Evolutionary conservation across 768 basidiomycete species (phyloP), one percentile per base, ranked within the genome.

Genomic region (Boletus rubescentipes): DNA sequence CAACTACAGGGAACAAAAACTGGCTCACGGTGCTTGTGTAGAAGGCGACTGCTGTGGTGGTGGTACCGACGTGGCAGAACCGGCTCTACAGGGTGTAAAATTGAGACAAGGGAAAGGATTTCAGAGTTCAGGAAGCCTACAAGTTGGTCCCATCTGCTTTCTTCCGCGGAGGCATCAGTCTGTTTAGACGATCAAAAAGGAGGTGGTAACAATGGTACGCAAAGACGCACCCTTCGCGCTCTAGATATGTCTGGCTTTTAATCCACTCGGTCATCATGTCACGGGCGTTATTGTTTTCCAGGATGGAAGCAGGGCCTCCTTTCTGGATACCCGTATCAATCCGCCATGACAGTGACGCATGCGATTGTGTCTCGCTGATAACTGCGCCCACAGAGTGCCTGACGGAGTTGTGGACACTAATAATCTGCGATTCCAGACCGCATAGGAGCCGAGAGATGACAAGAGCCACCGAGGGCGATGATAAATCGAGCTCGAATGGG

Each of bases 311-410:
- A 6, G 26, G 6, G 5, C 39, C 32, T 11, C 34, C 29, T 14
- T 31, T 10, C n/a, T 21, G 34, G 15, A 15, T 5, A 12, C 45
- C 42, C 5, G 53, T 57, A 40, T 57, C 56, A 10, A 57, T 54
- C 29, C 56, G 47, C 56, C 56, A 57, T 20, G 53, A 35, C 9
- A 44, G 42, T 9, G 47, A 9, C 10, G 56, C 34, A 45, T 30
- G 6, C 0, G 41, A 49, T 30, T 3, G 31, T 6, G 34, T 49
- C 30, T 31, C 32, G 11, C 29, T 21, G 35, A 49, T 9, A n/a
- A 54, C 46, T 21, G 46, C 26, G 7, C 42, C 42, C 12, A 49
- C 43, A 40, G 47, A 55, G 10, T 26, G 23, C 36, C 38, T 40
- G 37, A 20, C 23, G 9, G 32, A 31, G 43, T 40, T 38, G 40